These are phyloP conservation scores for Rostrohypoxylon terebratum DNA, from an alignment of 495 filamentous ascomycete species.

Conservation along the genomic window DNA sequence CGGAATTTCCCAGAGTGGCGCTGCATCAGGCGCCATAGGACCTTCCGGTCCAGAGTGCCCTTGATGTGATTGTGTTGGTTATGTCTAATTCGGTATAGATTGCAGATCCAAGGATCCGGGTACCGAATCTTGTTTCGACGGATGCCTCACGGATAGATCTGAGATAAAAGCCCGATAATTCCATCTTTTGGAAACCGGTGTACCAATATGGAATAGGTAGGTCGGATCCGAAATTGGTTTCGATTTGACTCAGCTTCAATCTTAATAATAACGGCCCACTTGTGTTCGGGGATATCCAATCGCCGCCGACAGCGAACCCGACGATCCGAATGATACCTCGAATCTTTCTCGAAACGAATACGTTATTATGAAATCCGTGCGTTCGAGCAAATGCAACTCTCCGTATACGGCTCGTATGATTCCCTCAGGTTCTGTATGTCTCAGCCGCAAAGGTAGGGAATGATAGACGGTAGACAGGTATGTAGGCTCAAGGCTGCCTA, in stretches of 20 bases:
- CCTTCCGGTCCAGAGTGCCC: neutral
- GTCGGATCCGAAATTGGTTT: neutral
- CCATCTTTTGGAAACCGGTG: neutral
- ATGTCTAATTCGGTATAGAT: neutral
- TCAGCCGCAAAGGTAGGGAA: slow-evolving; percentile 51
- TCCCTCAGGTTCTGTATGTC: slow-evolving; percentile 61
- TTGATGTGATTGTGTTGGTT: neutral
- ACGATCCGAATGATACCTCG: slow-evolving; percentile 70
- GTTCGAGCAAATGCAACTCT: slow-evolving; percentile 55
- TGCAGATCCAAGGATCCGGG: neutral
- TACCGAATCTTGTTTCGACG: neutral
- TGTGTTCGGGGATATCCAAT: slow-evolving; percentile 63
- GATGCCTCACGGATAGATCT: neutral
- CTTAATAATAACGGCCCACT: slow-evolving; percentile 72
- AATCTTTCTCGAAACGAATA: slow-evolving; percentile 62
- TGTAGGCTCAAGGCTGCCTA: too few relatives aligned
- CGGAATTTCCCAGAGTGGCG: neutral
- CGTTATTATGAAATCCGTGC: slow-evolving; percentile 54
- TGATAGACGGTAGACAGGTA: slow-evolving; percentile 51
- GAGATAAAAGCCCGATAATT: neutral
- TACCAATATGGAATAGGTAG: neutral
- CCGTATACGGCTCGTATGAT: slow-evolving; percentile 58
- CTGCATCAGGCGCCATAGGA: slow-evolving; percentile 21
- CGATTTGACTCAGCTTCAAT: slow-evolving; percentile 38
- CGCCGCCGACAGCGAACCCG: slow-evolving; percentile 67